A percentile compares a stretch with the other conserved stretches of the same genome.
phyloP scores from a whole-genome alignment of 2,329 filamentous ascomycete species.

The Nakataea oryzae region DNA sequence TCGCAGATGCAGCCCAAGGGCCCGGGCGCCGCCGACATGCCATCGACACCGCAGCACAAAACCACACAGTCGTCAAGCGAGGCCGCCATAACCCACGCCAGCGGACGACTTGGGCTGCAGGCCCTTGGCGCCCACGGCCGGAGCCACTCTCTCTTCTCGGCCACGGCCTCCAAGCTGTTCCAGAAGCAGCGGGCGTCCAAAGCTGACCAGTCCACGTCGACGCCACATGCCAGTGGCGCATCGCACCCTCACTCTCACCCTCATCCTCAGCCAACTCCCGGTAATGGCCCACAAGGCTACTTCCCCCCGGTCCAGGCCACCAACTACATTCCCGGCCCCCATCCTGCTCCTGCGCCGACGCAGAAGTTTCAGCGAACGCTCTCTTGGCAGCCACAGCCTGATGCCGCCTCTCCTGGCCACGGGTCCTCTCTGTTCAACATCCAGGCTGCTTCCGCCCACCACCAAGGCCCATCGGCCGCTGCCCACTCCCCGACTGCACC shows the following conservation, averaged over 20 bases:
- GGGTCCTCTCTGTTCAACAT: no score
- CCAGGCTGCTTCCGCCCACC: slow-evolving; percentile 7
- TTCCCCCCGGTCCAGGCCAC: neutral
- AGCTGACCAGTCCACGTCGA: slow-evolving; percentile 4
- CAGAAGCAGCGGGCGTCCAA: slow-evolving; percentile 7
- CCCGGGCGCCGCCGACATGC: neutral
- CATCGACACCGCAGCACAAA: neutral
- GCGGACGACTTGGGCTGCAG: neutral
- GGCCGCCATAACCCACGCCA: no score
- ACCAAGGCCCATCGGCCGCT: neutral
- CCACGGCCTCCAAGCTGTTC: slow-evolving; percentile 9
- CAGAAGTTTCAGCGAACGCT: no score
- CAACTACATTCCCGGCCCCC: neutral
- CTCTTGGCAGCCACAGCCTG: no score
- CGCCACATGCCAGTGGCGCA: neutral
- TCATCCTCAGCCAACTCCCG: slow-evolving; percentile 4
- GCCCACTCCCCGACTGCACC: neutral
- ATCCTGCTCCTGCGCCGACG: no score
- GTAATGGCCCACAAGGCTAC: slow-evolving; percentile 8
- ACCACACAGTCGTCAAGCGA: neutral
- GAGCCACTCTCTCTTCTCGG: neutral
- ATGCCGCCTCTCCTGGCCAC: no score
- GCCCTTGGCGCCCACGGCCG: slow-evolving; percentile 6
- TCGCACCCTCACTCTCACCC: slow-evolving; percentile 1
- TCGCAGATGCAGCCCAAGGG: neutral